Base-by-base conservation (phyloP, 331 rosid genomes). In the Arachis monticola region DNA sequence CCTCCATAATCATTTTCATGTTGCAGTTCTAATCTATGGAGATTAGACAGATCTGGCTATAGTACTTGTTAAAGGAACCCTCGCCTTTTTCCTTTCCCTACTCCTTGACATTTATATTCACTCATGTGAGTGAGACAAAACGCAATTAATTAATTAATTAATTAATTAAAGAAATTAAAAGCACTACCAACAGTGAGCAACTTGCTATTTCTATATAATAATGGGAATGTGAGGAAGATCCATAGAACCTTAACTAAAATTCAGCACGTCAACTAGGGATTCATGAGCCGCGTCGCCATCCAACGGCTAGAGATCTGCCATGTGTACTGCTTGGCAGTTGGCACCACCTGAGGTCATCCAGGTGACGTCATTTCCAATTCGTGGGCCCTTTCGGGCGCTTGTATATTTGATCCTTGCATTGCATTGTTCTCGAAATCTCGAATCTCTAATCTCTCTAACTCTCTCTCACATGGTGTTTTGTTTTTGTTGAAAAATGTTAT, bases 1-100 rank as follows among this genome's bases (percentile, higher is more conserved):
- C 62, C 74, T 63, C 83, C 90, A 87, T 65, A 0, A 27, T 38
- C 1, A 6, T 56, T 32, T 10, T 6, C 44, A 3, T 60, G 5
- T 47, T 47, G 53, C 12, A 47, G 53, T 7, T 35, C 40, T 44
- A 44, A 5, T 5, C 47, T 44, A 1, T 44, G 1, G 47, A 35
- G 40, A 35, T 5, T 44, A 7, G 47, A 44, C 8, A 44, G 48
- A 44, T 6, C 48, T 44, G 1, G 48, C 48, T 44, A 44, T 35
- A 2, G 40, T 35, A 4, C 4, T 35, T 44, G 48, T 8, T 44
- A 44, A 44, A 5, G 48, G 31, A 27, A 38, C 14, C 35, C 69
- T 64, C 41, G 5, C 7, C 31, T 14, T 64, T 11, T 14, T 64
- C 5, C 69, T 47, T 44, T 27, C 30, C 22, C 59, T 27, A 46